Base-by-base conservation (phyloP, 2,329 filamentous ascomycete genomes). In the Thyridium curvatum region DNA sequence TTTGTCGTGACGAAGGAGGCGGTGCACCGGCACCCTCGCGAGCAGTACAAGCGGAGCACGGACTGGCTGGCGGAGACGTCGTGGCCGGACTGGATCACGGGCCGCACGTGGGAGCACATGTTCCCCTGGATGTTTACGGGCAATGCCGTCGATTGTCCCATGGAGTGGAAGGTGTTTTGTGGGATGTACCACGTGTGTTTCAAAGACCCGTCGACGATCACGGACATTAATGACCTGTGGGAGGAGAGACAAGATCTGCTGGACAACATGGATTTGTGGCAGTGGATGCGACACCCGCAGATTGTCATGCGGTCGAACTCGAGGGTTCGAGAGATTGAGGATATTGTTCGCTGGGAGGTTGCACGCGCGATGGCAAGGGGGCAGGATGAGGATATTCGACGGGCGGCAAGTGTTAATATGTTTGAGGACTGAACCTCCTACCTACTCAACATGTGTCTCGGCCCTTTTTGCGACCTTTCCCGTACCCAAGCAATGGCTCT, bases 131-230 rank as follows among this genome's bases (percentile, higher is more conserved):
- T 60, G 15, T 59, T 61, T 40, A 46, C 44, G 32, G 45, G 49
- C 14, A 32, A 31, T 17, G 41, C 52, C 13, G 53, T 68, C 9
- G 61, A 65, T 38, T 77, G 73, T 47, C 70, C 71, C 1, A 57
- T 60, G 34, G 53, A 59, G 47, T 55, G 49, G 47, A 48, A 52
- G 35, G 42, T 52, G 9, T 56, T 58, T 39, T 61, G 59, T 40
- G 46, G 40, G 29, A 56, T 60, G 50, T 59, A 58, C 41, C 51
- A 52, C 34, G 47, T 61, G 39, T 60, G 58, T 47, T 57, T 59
- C 42, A 50, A 51, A 29, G 35, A 44, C 4, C 37, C 37, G 21
- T 46, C 33, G 35, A 37, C 16, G 16, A 43, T 44, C 21, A 35
- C 39, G 17, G 37, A 41, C n/a, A 41, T 50, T 30, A 45, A 34